A percentile compares a stretch with the other conserved stretches of the same genome.
Evolutionary conservation across 1,284 basidiomycete species (phyloP).

Genomic region (Austroboletus olivaceoglutinosus): DNA sequence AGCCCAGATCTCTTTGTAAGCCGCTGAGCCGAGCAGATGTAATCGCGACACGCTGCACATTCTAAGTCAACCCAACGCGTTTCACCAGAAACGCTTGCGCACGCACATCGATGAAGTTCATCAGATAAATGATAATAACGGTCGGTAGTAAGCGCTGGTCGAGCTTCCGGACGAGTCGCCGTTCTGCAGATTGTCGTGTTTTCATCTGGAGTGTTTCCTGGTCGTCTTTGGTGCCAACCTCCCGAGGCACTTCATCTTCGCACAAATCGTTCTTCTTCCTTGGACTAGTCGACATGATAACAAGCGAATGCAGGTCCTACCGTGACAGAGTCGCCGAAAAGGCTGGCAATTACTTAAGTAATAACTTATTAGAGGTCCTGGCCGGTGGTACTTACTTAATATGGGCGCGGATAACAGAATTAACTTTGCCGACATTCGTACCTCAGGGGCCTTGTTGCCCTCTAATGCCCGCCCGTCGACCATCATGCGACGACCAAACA

Average conservation of each 20-base stretch:
- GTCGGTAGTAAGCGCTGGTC: constrained; percentile 58
- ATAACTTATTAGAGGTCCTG: too few species aligned
- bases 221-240: not conserved
- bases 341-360: too few species aligned
- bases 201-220: constrained; percentile 3
- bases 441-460: too few species aligned
- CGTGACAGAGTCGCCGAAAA: too few species aligned
- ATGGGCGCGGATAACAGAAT: too few species aligned
- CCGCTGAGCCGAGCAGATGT: constrained; percentile 60
- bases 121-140: constrained; percentile 59
- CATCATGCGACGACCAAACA: too few species aligned
- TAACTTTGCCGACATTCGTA: too few species aligned
- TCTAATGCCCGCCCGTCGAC: too few species aligned
- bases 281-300: constrained; percentile 5
- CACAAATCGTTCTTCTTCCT: constrained; percentile 5
- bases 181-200: constrained; percentile 32
- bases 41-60: constrained; percentile 52
- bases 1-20: constrained; percentile 52
- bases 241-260: not conserved
- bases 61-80: not conserved
- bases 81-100: not conserved
- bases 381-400: too few species aligned
- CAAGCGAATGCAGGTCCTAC: too few species aligned
- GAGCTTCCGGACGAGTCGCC: constrained; percentile 48
- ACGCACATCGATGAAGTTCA: constrained; percentile 68